Base-by-base conservation (phyloP, 2,329 filamentous ascomycete species). In the Dothistroma pini region DNA sequence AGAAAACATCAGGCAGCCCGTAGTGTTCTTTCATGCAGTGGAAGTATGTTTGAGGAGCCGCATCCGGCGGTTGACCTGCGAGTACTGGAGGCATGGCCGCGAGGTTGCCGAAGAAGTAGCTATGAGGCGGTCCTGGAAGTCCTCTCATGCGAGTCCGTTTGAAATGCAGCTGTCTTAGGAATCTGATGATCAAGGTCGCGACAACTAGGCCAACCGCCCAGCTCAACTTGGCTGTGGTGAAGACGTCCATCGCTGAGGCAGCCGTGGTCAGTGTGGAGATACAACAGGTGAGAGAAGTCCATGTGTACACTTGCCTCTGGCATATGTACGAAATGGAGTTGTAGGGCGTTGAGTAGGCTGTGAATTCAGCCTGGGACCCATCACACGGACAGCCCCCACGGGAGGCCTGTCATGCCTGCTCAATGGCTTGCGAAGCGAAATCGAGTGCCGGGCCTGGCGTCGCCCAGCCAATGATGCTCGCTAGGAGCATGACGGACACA, bases 91-190 rank as follows among this genome's bases (percentile, higher is more conserved):
- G 74, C 63, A 79, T 69, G n/a, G 75, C 63, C 49, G 72, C 70
- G 2, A 80, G 67, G 50, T 77, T 75, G 5, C 79, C 78, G 63
- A 73, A 78, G 21, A 79, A 52, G 56, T 74, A 76, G 56, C 68
- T 70, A 56, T 78, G 76, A 14, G 78, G 78, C 19, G 77, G 77
- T 51, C 73, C 74, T 35, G 77, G 77, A 9, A 73, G 65, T 14
- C 66, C 66, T 56, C 64, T 67, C 41, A 71, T 48, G 4, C 68
- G 56, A 16, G 49, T 66, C 11, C 71, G 65, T 14, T 71, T 69
- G 29, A 64, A 66, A 48, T 72, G 68, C 9, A 71, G 57, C 47
- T 53, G 58, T 38, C 56, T 58, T 31, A 72, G 49, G 56, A 74
- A 73, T 16, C 69, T 70, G 12, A 66, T 56, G 29, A 71, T 11